A percentile compares a stretch with the other conserved stretches of the same genome.
These are phyloP conservation scores for Suhomyces wounanorum DNA, from an alignment of 1,139 yeast species.

Conservation along the genomic window DNA sequence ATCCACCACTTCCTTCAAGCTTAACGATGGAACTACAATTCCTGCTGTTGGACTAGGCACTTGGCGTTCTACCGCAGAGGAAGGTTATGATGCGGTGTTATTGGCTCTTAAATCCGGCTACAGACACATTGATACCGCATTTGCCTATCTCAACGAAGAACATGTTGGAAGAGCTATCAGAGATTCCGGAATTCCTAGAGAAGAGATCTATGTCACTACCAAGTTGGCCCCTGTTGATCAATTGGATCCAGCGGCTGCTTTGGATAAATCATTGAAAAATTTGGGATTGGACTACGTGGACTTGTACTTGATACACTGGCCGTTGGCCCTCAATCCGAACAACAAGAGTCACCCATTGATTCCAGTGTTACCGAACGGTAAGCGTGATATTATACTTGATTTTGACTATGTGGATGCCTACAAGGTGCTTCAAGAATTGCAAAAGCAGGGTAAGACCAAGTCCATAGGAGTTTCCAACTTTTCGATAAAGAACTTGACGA, in stretches of 20 bases:
- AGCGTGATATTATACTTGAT: slow-evolving; percentile 12
- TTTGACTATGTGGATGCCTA: slow-evolving; percentile 21
- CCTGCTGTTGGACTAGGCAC: slow-evolving; percentile 65
- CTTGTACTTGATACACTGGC: slow-evolving; percentile 87
- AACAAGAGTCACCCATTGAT: slow-evolving; percentile 29
- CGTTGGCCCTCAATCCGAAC: slow-evolving; percentile 44
- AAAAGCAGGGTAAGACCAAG: slow-evolving; percentile 16
- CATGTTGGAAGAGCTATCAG: slow-evolving; percentile 66
- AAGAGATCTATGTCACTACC: slow-evolving; percentile 75
- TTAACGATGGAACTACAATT: slow-evolving; percentile 33
- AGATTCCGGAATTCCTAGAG: slow-evolving; percentile 68
- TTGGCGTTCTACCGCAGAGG: slow-evolving; percentile 53
- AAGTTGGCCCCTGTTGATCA: slow-evolving; percentile 76
- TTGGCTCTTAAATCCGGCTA: slow-evolving; percentile 54
- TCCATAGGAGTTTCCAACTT: slow-evolving; percentile 27
- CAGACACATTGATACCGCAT: slow-evolving; percentile 80
- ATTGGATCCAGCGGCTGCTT: slow-evolving; percentile 56
- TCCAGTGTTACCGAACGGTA: slow-evolving; percentile 15
- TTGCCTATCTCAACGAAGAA: slow-evolving; percentile 63
- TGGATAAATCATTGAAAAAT: slow-evolving; percentile 62
- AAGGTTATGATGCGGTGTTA: slow-evolving; percentile 59
- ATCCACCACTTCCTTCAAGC: slow-evolving; percentile 14
- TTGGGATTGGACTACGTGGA: slow-evolving; percentile 82
- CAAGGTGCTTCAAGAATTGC: slow-evolving; percentile 18
- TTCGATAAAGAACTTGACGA: slow-evolving; percentile 18